phyloP scores from a whole-genome alignment of 2,329 filamentous ascomycete genomes.

The Fusarium fracticaudum region DNA sequence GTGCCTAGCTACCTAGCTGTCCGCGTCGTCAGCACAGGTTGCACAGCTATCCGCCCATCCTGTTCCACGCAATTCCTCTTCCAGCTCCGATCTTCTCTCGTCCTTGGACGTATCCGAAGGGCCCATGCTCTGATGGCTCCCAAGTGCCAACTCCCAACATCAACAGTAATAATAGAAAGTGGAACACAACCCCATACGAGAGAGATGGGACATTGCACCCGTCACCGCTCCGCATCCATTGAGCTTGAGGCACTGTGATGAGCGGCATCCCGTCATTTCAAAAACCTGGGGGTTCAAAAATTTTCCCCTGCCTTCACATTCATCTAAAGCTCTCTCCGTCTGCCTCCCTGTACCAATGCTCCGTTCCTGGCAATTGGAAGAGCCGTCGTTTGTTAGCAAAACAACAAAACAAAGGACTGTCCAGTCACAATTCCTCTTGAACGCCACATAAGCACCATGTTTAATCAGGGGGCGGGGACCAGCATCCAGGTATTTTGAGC shows the following conservation, averaged over 20 bases:
- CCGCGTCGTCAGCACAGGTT: conserved; percentile 16
- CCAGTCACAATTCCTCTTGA: conserved; percentile 24
- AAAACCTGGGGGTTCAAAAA: conserved; percentile 12
- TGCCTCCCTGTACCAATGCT: conserved; percentile 10
- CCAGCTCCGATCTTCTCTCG: conserved; percentile 32
- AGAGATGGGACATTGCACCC: conserved; percentile 30
- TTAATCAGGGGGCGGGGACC: conserved; percentile 32
- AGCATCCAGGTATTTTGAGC: conserved; percentile 11
- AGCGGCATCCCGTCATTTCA: conserved; percentile 13
- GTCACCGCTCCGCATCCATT: conserved; percentile 30
- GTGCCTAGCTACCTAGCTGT: conserved; percentile 21
- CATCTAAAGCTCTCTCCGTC: conserved; percentile 10
- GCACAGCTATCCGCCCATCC: conserved; percentile 22
- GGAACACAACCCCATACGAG: conserved; percentile 16
- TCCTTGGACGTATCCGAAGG: conserved; percentile 33
- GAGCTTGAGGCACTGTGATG: conserved; percentile 35
- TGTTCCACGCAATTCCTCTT: conserved; percentile 32
- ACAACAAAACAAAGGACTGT: conserved; percentile 27
- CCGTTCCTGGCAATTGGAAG: conserved; percentile 26
- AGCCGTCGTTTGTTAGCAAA: conserved; percentile 29
- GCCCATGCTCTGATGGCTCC: conserved; percentile 29
- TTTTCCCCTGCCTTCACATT: conserved; percentile 7
- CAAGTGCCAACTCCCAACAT: neutral
- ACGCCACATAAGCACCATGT: conserved; percentile 37
- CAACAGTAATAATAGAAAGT: conserved; percentile 30